Conservation (phyloP, 2,329 filamentous ascomycete species). For the Trichoderma lentiforme region DNA sequence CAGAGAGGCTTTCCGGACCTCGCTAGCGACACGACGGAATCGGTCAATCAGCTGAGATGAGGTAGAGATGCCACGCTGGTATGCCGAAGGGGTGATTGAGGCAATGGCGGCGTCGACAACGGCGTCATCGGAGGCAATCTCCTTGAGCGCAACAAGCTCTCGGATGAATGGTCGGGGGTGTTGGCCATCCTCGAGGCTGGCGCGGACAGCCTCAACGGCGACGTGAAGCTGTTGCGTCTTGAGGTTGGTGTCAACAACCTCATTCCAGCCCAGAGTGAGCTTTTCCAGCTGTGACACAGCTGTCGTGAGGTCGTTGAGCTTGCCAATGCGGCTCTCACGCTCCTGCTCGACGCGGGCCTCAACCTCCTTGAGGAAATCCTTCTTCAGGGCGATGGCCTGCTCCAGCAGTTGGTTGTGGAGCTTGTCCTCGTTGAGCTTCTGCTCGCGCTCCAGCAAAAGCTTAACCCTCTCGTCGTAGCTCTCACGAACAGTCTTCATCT, state of each 20-base stretch:
- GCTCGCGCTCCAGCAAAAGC: conserved; percentile 73
- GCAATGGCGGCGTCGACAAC: conserved; percentile 91
- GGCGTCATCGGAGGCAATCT: conserved; percentile 78
- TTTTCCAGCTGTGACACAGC: conserved; percentile 81
- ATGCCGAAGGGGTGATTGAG: conserved; percentile 91
- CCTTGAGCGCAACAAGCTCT: conserved; percentile 91
- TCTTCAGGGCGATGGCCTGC: conserved; percentile 86
- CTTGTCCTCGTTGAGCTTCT: conserved; percentile 77
- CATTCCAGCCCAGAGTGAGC: conserved; percentile 85
- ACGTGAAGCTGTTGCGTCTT: conserved; percentile 95
- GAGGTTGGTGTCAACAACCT: conserved; percentile 83
- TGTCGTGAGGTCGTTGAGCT: conserved; percentile 73
- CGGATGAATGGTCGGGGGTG: conserved; percentile 82
- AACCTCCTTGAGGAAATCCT: conserved; percentile 75
- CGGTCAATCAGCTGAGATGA: conserved; percentile 86
- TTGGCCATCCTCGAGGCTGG: conserved; percentile 68
- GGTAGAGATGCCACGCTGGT: conserved; percentile 86
- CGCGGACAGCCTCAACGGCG: conserved; percentile 87
- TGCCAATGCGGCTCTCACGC: conserved; percentile 80
- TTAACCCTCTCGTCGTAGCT: conserved; percentile 78
- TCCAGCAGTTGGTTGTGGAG: conserved; percentile 82
- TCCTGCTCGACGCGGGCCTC: conserved; percentile 81
- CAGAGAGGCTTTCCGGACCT: conserved; percentile 91
- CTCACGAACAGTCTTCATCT: conserved; percentile 74
- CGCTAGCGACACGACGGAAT: conserved; percentile 86